These are phyloP conservation scores for Candida nanaspora DNA, from an alignment of 805 yeast species.

Conservation along the genomic window DNA sequence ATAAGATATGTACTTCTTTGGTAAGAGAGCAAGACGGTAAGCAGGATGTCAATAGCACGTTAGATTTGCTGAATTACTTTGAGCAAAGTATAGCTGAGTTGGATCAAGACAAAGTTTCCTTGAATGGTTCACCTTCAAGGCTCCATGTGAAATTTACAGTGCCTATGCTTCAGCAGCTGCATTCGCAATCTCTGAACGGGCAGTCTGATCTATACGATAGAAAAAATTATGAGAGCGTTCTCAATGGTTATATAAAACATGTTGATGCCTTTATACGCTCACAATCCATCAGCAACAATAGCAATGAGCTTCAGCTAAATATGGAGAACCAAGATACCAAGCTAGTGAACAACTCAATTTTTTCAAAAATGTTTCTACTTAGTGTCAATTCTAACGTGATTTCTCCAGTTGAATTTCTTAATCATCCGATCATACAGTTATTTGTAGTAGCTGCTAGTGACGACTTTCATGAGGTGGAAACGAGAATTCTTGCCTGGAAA, in stretches of 20 bases:
- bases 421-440: slow-evolving; percentile 77
- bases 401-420: slow-evolving; percentile 76
- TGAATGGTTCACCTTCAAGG: slow-evolving; percentile 9
- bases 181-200: slow-evolving; percentile 13
- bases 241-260: slow-evolving; percentile 14
- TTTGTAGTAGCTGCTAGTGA: slow-evolving; percentile 56
- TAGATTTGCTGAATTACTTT: slow-evolving; percentile 20
- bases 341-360: slow-evolving; percentile 38
- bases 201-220: slow-evolving; percentile 17
- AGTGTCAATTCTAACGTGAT: slow-evolving; percentile 47
- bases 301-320: background rate
- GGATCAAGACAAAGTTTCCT: slow-evolving; percentile 10
- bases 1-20: slow-evolving; percentile 12
- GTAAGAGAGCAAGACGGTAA: background rate
- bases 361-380: slow-evolving; percentile 52
- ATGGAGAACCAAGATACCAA: slow-evolving; percentile 6
- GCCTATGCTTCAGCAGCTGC: slow-evolving; percentile 17
- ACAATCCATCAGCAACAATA: background rate
- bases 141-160: slow-evolving; percentile 20
- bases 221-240: slow-evolving; percentile 7
- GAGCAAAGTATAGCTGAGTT: slow-evolving; percentile 17
- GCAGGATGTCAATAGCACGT: slow-evolving; percentile 5
- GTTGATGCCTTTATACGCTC: slow-evolving; percentile 9
- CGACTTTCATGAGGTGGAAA: slow-evolving; percentile 48
- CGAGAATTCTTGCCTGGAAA: slow-evolving; percentile 46